Evolutionary conservation across 116 monocot genomes (phyloP).

Genomic region (Phalaenopsis hybrid): DNA sequence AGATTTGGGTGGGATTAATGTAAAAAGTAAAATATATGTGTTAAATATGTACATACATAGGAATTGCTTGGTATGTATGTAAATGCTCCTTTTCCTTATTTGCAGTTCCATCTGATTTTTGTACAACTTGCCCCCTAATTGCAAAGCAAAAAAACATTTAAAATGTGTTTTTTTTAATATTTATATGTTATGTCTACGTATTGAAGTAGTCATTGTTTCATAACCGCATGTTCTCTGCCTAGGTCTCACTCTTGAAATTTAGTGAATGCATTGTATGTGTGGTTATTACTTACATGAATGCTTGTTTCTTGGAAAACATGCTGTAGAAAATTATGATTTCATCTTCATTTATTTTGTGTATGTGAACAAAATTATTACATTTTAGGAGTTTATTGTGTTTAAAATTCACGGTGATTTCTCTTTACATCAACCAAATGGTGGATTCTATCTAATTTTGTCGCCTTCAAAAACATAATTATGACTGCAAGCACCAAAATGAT

Average conservation of each 20-base stretch:
- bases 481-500: too few species aligned
- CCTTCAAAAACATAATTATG: too few species aligned
- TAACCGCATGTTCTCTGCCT: too few species aligned
- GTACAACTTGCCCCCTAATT: neutral
- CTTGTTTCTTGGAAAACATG: neutral
- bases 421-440: neutral
- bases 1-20: too few species aligned
- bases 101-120: neutral
- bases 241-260: neutral
- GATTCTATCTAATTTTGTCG: neutral
- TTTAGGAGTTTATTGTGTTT: neutral
- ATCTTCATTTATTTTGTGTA: neutral
- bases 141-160: neutral
- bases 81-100: neutral
- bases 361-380: too few species aligned
- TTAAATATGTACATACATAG: too few species aligned
- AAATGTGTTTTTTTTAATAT: too few species aligned
- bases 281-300: neutral
- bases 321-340: neutral
- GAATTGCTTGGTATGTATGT: too few species aligned
- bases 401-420: neutral
- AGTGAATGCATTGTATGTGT: neutral
- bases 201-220: neutral
- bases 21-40: too few species aligned
- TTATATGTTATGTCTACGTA: neutral